phyloP scores from a whole-genome alignment of 1,284 basidiomycete genomes.

The Omphalotus olearius region DNA sequence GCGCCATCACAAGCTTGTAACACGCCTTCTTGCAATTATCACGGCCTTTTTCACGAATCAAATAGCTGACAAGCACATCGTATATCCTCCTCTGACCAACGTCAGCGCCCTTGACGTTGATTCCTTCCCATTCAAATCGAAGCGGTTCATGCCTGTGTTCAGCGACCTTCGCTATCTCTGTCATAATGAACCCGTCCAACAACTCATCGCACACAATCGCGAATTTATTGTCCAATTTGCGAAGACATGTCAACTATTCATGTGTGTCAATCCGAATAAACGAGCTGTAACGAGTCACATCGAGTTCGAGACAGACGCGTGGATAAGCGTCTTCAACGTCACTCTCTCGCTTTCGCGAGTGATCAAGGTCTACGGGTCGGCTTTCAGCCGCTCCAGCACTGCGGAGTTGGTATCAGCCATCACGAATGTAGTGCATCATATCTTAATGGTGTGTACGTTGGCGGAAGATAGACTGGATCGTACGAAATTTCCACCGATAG shows the following conservation, averaged over 20 bases:
- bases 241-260: constrained; percentile 80
- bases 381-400: constrained; percentile 48
- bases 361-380: constrained; percentile 85
- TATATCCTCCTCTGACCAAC: constrained; percentile 36
- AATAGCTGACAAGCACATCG: constrained; percentile 63
- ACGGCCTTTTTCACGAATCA: constrained; percentile 88
- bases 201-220: constrained; percentile 52
- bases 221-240: constrained; percentile 42
- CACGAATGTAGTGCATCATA: constrained; percentile 65
- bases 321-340: constrained; percentile 92
- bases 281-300: constrained; percentile 81
- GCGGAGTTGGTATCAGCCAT: constrained; percentile 69
- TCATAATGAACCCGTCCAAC: constrained; percentile 73
- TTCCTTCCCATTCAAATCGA: constrained; percentile 83
- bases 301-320: constrained; percentile 92
- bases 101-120: constrained; percentile 67
- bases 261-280: constrained; percentile 86
- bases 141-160: constrained; percentile 90
- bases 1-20: constrained; percentile 70
- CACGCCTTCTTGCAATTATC: constrained; percentile 77
- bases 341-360: constrained; percentile 84
- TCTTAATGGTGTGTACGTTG: constrained; percentile 68
- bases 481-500: constrained; percentile 55
- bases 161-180: constrained; percentile 77
- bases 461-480: constrained; percentile 63